These are phyloP conservation scores for Garcia nutans DNA, from an alignment of 345 rosid genomes.

Conservation along the genomic window DNA sequence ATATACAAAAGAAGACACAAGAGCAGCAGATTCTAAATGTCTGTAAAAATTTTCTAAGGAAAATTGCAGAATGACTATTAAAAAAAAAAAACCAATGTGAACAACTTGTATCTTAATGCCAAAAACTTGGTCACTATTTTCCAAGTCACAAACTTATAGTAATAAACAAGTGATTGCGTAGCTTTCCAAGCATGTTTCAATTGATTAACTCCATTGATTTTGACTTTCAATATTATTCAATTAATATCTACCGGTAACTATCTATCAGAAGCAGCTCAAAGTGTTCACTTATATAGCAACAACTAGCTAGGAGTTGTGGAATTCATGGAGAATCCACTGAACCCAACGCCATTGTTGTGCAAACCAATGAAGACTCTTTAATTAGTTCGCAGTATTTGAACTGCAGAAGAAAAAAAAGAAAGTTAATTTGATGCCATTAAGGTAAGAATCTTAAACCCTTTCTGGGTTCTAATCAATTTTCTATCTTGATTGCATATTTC, in stretches of 20 bases:
- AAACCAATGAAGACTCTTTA: not conserved
- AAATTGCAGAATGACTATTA: not conserved
- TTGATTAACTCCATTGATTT: not conserved
- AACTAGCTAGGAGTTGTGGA: no score
- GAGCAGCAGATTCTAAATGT: constrained; percentile 5
- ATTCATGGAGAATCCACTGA: not conserved
- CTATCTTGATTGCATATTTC: not conserved
- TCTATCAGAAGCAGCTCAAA: not conserved
- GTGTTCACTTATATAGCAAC: not conserved
- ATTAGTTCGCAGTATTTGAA: not conserved
- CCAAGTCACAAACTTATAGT: not conserved
- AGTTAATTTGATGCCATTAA: no score
- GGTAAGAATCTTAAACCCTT: not conserved
- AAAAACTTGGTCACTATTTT: not conserved
- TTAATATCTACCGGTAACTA: not conserved
- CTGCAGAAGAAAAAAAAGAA: not conserved
- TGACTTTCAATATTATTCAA: not conserved
- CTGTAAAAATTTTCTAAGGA: not conserved
- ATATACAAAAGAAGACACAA: no score
- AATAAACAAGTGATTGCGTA: not conserved
- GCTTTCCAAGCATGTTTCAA: not conserved
- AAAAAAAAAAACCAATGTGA: not conserved
- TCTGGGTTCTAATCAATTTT: not conserved
- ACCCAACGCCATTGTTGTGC: constrained; percentile 1
- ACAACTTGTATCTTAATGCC: not conserved